Evolutionary conservation across 2,329 filamentous ascomycete species (phyloP).

Genomic region (Magnaporthiopsis poae): DNA sequence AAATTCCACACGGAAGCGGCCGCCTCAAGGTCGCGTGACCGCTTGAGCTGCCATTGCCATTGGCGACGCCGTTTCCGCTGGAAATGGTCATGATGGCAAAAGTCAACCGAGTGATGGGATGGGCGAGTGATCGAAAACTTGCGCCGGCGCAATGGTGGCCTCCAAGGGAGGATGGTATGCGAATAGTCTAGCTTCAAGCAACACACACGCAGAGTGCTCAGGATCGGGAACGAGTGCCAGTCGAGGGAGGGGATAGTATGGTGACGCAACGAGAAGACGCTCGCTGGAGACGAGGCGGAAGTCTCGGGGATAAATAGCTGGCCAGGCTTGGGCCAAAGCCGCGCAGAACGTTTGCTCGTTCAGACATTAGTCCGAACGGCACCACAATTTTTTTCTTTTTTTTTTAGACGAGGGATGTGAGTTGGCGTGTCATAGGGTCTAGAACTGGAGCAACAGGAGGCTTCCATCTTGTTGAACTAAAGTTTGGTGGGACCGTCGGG

Average conservation of each 20-base stretch:
- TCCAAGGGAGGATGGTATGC: background rate
- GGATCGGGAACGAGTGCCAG: conserved; percentile 1
- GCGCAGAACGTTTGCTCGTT: conserved; percentile 15
- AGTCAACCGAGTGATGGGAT: too few species aligned
- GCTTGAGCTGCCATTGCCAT: conserved; percentile 1
- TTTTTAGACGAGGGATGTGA: background rate
- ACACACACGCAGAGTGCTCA: background rate
- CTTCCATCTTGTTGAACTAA: background rate
- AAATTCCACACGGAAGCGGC: conserved; percentile 70
- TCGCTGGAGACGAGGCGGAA: conserved; percentile 21
- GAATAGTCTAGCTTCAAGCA: background rate
- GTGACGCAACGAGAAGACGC: conserved; percentile 14
- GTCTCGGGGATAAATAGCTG: conserved; percentile 18
- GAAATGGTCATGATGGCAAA: conserved; percentile 24
- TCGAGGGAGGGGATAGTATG: conserved; percentile 27
- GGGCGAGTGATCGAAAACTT: too few species aligned
- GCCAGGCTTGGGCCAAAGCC: conserved; percentile 16
- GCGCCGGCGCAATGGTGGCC: background rate
- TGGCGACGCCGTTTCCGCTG: conserved; percentile 22
- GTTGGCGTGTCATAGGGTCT: background rate
- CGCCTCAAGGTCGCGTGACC: conserved; percentile 31
- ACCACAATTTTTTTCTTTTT: background rate
- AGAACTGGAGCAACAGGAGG: background rate
- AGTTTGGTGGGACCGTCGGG: background rate
- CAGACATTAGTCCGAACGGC: conserved; percentile 18